Base-by-base conservation (phyloP, 768 basidiomycete species). In the Hericium rajendrae region DNA sequence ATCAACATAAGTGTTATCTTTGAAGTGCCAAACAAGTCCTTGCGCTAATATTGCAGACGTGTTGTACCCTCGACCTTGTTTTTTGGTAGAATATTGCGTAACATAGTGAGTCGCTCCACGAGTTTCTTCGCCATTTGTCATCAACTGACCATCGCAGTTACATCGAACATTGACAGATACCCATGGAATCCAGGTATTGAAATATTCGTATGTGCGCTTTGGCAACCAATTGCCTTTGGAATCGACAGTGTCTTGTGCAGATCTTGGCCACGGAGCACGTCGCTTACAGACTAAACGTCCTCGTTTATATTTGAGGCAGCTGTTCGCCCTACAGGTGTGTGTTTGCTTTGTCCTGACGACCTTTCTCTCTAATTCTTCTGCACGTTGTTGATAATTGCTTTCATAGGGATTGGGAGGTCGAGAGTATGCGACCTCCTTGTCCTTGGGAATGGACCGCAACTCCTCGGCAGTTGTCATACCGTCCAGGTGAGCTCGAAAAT, bases 61-160 rank as follows among this genome's bases (percentile, higher is more conserved):
- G 52, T 78, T 78, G 49, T 62, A 68, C 0, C 66, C 59, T 8
- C 60, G 58, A 5, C 56, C 51, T 54, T 77, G 76, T 6, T 49
- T 20, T 24, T 49, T 49, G 4, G 48, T 13, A n/a, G 11, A 6
- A 13, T 49, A 41, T 8, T 18, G 51, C 0, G 68, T 72, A 0
- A 72, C 54, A 55, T 78, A 78, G 51, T 61, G 74, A 0, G 69
- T 63, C 0, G 74, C 48, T 38, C 68, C 62, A 20, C 63, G 66
- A 0, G 75, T 75, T 2, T 73, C 72, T 0, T 18, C 20, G 0
- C 70, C 71, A 63, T 72, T 72, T 0, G 71, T 74, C 0, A 78
- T 22, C 0, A 79, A 57, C 52, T 79, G 78, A 0, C 50, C 50
- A 56, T 80, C 73, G 54, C 77, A 70, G 55, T 80, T 79, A 55